Evolutionary conservation across 768 basidiomycete genomes (phyloP).

Genomic region (Melanogaster broomeanus): DNA sequence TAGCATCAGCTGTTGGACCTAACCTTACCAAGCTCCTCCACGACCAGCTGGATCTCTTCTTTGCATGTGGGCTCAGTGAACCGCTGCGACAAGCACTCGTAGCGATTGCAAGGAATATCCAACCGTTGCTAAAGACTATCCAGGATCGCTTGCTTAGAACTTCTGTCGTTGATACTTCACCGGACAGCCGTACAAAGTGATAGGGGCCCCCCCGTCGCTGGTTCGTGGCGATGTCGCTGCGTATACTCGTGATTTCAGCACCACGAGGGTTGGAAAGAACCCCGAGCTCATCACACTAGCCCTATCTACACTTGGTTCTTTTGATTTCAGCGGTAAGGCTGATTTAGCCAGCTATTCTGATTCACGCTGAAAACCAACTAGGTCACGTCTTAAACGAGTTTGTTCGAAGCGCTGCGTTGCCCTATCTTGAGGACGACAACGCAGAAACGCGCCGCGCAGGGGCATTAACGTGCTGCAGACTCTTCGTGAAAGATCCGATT

Average conservation of each 20-base stretch:
- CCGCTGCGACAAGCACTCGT: constrained; percentile 82
- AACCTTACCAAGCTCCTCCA: constrained; percentile 94
- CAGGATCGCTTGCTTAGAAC: constrained; percentile 93
- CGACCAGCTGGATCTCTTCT: constrained; percentile 96
- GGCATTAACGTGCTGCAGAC: constrained; percentile 86
- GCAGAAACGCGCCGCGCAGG: constrained; percentile 86
- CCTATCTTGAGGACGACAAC: constrained; percentile 92
- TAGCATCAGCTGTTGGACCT: constrained; percentile 92
- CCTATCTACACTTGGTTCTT: constrained; percentile 81
- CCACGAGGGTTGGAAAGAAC: constrained; percentile 55
- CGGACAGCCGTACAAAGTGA: constrained; percentile 82
- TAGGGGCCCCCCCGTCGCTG: constrained; percentile 77
- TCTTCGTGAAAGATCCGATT: constrained; percentile 94
- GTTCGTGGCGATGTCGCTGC: constrained; percentile 52
- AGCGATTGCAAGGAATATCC: constrained; percentile 84
- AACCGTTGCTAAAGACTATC: constrained; percentile 86
- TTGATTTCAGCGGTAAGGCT: constrained; percentile 86
- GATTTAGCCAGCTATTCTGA: not conserved
- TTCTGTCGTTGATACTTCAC: constrained; percentile 79
- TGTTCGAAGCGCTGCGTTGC: constrained; percentile 86
- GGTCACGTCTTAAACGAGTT: constrained; percentile 96
- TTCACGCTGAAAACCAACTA: constrained; percentile 27
- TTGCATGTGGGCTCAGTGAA: constrained; percentile 90
- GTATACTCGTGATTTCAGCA: constrained; percentile 54
- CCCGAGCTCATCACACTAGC: constrained; percentile 79